phyloP scores from a whole-genome alignment of 106 monocot genomes.

The Dendrobium catenatum region DNA sequence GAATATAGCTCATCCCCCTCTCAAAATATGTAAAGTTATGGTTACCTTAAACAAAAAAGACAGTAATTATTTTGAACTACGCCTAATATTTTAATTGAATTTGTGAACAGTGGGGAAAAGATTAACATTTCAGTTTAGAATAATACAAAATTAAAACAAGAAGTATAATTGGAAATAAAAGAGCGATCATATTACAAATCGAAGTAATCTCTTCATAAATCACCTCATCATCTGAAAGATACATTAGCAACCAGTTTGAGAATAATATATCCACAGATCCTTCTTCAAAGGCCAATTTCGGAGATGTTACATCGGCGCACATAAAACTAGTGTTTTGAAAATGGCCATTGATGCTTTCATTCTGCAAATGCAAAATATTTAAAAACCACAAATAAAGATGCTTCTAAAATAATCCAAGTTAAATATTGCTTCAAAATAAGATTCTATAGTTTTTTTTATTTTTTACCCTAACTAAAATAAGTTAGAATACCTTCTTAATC shows the following conservation, averaged over 20 bases:
- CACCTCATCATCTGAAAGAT: constrained; percentile 96
- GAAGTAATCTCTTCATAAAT: constrained; percentile 2
- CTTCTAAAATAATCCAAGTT: neutral
- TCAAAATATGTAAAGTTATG: neutral
- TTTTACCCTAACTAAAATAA: neutral
- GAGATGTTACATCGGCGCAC: constrained; percentile 94
- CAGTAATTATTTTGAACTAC: neutral
- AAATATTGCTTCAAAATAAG: neutral
- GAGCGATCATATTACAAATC: neutral
- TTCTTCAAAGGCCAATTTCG: constrained; percentile 55
- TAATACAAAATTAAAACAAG: neutral
- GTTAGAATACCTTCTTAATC: constrained; percentile 67
- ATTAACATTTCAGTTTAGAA: neutral
- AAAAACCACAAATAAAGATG: neutral
- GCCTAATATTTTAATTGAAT: neutral
- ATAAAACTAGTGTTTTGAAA: constrained; percentile 63
- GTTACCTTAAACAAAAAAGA: neutral
- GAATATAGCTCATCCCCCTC: neutral
- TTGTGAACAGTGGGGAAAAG: neutral
- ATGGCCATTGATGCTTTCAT: constrained; percentile 83
- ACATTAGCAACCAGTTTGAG: constrained; percentile 99
- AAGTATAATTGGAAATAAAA: neutral
- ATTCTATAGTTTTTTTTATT: neutral
- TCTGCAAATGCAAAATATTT: constrained; percentile 37
- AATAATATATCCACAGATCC: constrained; percentile 90